Base-by-base conservation (phyloP, 192 early-diverging fungal genomes). In the Chytriomyces confervae region DNA sequence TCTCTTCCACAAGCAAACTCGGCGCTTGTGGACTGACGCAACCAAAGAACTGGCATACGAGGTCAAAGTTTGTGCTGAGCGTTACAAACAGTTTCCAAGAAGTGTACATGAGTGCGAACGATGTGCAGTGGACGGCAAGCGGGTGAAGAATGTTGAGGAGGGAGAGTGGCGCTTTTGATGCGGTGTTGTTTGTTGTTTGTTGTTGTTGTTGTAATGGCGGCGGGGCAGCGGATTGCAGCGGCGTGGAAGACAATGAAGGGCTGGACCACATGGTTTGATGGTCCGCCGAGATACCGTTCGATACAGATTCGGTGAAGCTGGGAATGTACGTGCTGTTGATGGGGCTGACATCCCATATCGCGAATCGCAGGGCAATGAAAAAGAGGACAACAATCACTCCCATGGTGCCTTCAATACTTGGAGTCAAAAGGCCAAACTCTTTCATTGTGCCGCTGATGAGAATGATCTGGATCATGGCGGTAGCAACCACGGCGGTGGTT, bases 81-180 rank as follows among this genome's bases (percentile, higher is more conserved):
- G 72, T n/a, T 13, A 68, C 76, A 7, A 48, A 24, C 66, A 62
- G 24, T 50, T 69, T 81, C 75, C 77, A 85, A 7, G 72, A 27
- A 45, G 66, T 44, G 57, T 79, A 85, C n/a, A 67, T 61, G 18
- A 72, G n/a, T 5, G 76, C 83, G 48, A 80, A 79, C 2, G 65
- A 67, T 6, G 75, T 66, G 67, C 84, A 85, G 69, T 85, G 83
- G 1, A 81, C 83, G 7, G 83, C 84, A 43, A 85, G 61, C 2
- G 81, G 80, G 45, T 65, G 23, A 36, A 65, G 63, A 36, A 65
- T n/a, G 27, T 24, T n/a, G 63, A 23, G 63, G 27, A 65, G 63
- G 1, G 29, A 36, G n/a, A 65, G 11, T 18, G 10, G 20, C n/a
- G 63, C 63, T 29, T 23, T n/a, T 24, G 29, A 24, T 11, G 63